These are phyloP conservation scores for Castanopsis chinensis DNA, from an alignment of 306 rosid genomes.

Conservation along the genomic window DNA sequence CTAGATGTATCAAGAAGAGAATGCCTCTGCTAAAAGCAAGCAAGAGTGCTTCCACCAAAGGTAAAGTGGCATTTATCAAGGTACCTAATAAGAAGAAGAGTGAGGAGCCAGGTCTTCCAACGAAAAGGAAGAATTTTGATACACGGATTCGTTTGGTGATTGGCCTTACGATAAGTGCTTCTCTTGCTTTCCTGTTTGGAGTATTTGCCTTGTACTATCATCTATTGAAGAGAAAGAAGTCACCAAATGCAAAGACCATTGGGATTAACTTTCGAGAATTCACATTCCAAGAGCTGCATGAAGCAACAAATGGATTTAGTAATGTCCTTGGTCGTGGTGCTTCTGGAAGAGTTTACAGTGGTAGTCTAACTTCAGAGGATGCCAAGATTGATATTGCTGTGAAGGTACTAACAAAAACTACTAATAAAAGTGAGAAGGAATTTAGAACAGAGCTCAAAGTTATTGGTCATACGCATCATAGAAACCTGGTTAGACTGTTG, in stretches of 20 bases:
- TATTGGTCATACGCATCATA: constrained; percentile 39
- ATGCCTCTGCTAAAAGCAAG: constrained; percentile 33
- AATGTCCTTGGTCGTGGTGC: constrained; percentile 26
- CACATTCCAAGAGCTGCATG: constrained; percentile 35
- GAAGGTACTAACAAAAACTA: constrained; percentile 27
- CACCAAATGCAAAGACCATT: constrained; percentile 3
- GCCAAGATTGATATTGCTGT: constrained; percentile 27
- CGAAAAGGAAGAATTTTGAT: constrained; percentile 9
- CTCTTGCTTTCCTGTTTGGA: constrained; percentile 29
- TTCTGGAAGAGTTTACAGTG: constrained; percentile 31
- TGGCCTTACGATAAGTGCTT: constrained; percentile 23
- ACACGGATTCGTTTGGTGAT: constrained; percentile 14
- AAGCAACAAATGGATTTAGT: constrained; percentile 31
- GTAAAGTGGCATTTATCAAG: constrained; percentile 23
- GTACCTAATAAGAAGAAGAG: neutral
- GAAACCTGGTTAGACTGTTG: constrained; percentile 32
- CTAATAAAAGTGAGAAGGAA: constrained; percentile 27
- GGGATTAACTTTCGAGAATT: constrained; percentile 42
- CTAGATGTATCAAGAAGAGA: constrained; percentile 23
- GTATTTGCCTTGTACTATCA: constrained; percentile 29
- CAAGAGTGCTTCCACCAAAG: constrained; percentile 32
- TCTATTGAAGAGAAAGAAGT: constrained; percentile 11
- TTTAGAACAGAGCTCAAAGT: constrained; percentile 39
- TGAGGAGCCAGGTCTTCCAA: neutral
- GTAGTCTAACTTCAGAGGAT: constrained; percentile 15